Conservation (phyloP, 352 stramenopile genomes). For the Globisporangium nagaii region DNA sequence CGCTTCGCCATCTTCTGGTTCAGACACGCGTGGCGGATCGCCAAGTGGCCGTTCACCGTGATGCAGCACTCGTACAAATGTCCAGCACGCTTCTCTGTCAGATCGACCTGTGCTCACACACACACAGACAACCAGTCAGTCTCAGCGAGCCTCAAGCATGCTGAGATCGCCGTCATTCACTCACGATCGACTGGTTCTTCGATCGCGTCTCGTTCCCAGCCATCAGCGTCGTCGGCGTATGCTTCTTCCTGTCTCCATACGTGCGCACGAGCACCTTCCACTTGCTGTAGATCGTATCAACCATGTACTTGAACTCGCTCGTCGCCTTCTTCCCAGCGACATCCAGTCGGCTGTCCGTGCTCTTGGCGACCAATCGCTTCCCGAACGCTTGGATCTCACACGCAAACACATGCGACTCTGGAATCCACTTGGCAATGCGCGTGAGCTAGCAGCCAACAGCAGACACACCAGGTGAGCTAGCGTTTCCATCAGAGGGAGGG, state of each 20-base stretch:
- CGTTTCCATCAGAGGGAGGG: neutral
- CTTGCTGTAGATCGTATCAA: conserved; percentile 37
- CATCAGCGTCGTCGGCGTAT: conserved; percentile 52
- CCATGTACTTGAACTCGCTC: conserved; percentile 20
- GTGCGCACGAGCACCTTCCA: conserved; percentile 44
- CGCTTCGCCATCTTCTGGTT: conserved; percentile 73
- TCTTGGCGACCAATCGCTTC: conserved; percentile 21
- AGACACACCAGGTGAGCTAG: neutral
- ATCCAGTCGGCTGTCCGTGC: conserved; percentile 23
- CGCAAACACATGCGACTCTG: neutral
- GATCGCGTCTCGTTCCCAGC: conserved; percentile 61
- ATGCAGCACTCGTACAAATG: conserved; percentile 53
- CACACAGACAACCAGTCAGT: neutral
- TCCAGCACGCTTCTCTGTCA: conserved; percentile 11
- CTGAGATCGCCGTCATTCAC: neutral
- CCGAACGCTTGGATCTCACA: conserved; percentile 37
- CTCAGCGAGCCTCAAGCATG: conserved; percentile 9
- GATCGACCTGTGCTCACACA: conserved; percentile 10
- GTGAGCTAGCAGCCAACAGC: conserved; percentile 1
- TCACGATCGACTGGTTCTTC: conserved; percentile 21
- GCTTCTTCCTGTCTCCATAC: conserved; percentile 37
- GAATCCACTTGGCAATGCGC: conserved; percentile 1
- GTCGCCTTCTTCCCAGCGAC: conserved; percentile 26
- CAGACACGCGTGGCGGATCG: conserved; percentile 50
- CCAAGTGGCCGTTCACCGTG: conserved; percentile 30